Evolutionary conservation across 108 stramenopile genomes (phyloP), one percentile per base, ranked within the genome.

Genomic region (Asterionellopsis glacialis): DNA sequence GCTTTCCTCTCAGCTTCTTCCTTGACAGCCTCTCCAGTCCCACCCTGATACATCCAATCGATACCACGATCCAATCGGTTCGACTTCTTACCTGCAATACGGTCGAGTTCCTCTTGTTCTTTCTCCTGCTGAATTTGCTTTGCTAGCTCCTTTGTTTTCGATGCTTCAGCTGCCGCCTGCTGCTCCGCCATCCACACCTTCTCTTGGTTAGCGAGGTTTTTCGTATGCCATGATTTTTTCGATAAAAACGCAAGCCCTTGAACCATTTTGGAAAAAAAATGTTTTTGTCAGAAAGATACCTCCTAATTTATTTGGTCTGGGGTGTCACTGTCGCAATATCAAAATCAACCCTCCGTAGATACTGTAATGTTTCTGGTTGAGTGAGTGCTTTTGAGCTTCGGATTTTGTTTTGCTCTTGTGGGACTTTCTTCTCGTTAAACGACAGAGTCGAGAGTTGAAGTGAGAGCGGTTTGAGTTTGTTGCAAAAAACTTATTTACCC

Each of bases 181-280:
- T 96, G 91, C 72, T 97, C 95, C 41, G 93, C 94, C 27, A 95
- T 66, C 93, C 95, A 98, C 22, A 98, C 94, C 63, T 85, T 92
- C 81, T 98, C 94, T 71, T 94, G 90, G 70, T 98, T 98, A 56
- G 87, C 82, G 27, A 95, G 63, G 52, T 91, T 95, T 42, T 85
- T 80, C 41, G 92, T 87, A 61, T 98, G 94, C 93, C 94, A 97
- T 77, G 86, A 85, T 76, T 97, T 97, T 68, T 96, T 97, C 51
- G 85, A 79, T 21, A 97, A 62, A 77, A 97, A 97, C 15, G 85
- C 91, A 18, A 97, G 65, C 7, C 91, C 91, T 38, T 88, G 83
- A 55, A 91, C 77, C 83, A 84, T 84, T 2, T 33, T 33, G 33
- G 33, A 33, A 5, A 7, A 33, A 33, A 5, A 5, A 5, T 33